Conservation (phyloP, 345 rosid genomes). For the Cardamine occulta region DNA sequence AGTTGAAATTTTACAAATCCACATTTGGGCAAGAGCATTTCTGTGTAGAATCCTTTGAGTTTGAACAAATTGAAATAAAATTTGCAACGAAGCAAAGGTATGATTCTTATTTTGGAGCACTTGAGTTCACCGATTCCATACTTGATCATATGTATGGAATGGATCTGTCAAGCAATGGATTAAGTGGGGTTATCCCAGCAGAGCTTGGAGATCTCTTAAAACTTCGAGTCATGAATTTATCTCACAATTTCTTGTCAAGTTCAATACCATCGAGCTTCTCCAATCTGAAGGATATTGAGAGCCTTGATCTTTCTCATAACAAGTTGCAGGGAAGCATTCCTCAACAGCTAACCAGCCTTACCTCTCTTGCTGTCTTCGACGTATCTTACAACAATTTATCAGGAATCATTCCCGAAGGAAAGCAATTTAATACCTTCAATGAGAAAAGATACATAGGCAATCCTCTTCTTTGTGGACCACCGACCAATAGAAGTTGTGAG, state of each 20-base stretch:
- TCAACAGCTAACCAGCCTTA: background rate
- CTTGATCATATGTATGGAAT: constrained; percentile 39
- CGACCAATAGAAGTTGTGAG: background rate
- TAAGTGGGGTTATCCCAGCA: constrained; percentile 40
- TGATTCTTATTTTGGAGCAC: background rate
- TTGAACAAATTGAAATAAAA: background rate
- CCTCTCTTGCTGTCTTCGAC: background rate
- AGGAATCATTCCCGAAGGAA: constrained; percentile 12
- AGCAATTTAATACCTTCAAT: background rate
- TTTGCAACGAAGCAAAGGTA: background rate
- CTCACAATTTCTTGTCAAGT: constrained; percentile 41
- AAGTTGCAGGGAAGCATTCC: constrained; percentile 26
- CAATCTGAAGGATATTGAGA: constrained; percentile 39
- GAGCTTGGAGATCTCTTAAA: constrained; percentile 38
- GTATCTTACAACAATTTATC: constrained; percentile 25
- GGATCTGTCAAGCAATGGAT: constrained; percentile 46
- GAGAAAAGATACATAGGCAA: background rate
- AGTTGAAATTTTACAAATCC: background rate
- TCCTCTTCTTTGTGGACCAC: constrained; percentile 18
- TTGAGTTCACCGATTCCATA: too few species aligned
- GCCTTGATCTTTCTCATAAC: constrained; percentile 39
- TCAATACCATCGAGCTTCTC: constrained; percentile 28
- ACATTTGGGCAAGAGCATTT: background rate
- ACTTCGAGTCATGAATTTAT: constrained; percentile 37
- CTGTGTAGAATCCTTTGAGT: background rate